These are phyloP conservation scores for Zoysia matrella DNA, from an alignment of 202 grass and related monocot genomes.

Conservation along the genomic window DNA sequence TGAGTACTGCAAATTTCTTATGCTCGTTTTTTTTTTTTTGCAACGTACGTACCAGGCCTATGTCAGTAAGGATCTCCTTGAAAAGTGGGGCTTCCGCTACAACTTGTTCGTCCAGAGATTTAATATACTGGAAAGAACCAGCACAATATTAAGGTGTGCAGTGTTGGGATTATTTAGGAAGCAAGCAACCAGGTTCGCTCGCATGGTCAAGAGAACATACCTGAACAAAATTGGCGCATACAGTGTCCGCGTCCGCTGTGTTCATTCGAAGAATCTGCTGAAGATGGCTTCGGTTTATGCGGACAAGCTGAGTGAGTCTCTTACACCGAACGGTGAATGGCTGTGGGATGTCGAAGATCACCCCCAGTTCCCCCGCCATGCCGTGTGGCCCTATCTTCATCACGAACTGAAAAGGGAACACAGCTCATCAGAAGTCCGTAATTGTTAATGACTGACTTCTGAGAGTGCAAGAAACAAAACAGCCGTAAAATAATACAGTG, in stretches of 20 bases:
- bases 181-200: background rate
- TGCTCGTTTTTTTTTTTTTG: background rate
- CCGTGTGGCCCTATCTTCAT: background rate
- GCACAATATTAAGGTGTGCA: background rate
- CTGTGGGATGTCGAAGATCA: constrained; percentile 61
- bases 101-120: constrained; percentile 22
- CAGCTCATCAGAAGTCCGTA: too few species aligned
- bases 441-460: too few species aligned
- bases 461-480: background rate
- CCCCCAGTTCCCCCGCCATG: constrained; percentile 64
- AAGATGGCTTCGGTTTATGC: constrained; percentile 46
- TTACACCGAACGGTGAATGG: constrained; percentile 59
- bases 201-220: background rate
- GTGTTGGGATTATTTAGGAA: background rate
- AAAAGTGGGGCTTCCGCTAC: background rate
- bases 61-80: background rate
- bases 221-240: constrained; percentile 46
- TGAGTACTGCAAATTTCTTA: background rate
- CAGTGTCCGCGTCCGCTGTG: constrained; percentile 36
- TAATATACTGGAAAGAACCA: constrained; percentile 20
- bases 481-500: background rate
- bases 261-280: constrained; percentile 32
- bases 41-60: background rate
- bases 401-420: too few species aligned
- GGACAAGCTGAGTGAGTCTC: constrained; percentile 47